Base-by-base conservation (phyloP, 768 basidiomycete species). In the Phanerodontia chrysosporium region DNA sequence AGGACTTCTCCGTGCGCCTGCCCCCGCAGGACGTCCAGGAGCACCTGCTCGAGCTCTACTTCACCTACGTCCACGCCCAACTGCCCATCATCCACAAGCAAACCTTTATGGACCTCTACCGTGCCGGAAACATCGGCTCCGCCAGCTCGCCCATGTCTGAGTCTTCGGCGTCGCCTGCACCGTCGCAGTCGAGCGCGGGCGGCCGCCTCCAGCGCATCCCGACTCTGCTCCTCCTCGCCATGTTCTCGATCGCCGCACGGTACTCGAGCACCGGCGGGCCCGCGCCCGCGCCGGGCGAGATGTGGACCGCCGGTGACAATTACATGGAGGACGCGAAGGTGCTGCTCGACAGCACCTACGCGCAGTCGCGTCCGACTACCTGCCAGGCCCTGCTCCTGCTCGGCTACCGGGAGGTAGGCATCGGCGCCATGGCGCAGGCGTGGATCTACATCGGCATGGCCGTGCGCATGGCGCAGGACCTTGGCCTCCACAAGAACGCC, bases 361-460 rank as follows among this genome's bases (percentile, higher is more conserved):
- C 88, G 1, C 81, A 81, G n/a, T 87, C 88, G 3, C 81, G 84
- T 18, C 80, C 89, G 5, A 82, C 84, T 12, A 93, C 89, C 0
- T 86, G 86, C 49, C 91, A 93, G 67, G 85, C 92, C 5, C 73
- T 95, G 21, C 77, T 95, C 10, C 78, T 95, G 10, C 80, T 94
- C 74, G 88, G 87, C 7, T 94, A 89, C 67, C 80, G 92, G 8
- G 92, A 95, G 72, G 81, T 92, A 44, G 93, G 93, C 2, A 89
- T 93, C 59, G 93, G 90, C 46, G 84, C 90, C 18, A 95, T 94
- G 92, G 87, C 88, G 8, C 84, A 88, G 70, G 87, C 90, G 30
- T 95, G 92, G 93, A 80, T 85, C 10, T 92, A 88, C 67, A 81
- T 86, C 21, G 92, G 92, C 12, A 90, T 92, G 87, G 92, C 89